A percentile compares a stretch with the other conserved stretches of the same genome.
phyloP scores from a whole-genome alignment of 306 rosid species.

The barrel medic (Medicago truncatula) region MtrunA17r5.0-ANR NC_053048.1:53627001-53627500 shows the following conservation, averaged over 20 bases:
- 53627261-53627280: slow-evolving; percentile 44
- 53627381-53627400: slow-evolving; percentile 47
- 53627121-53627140: slow-evolving; percentile 35
- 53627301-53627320: slow-evolving; percentile 44
- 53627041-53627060: slow-evolving; percentile 47
- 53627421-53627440: slow-evolving; percentile 47
- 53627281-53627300: slow-evolving; percentile 55
- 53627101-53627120: slow-evolving; percentile 38
- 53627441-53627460: slow-evolving; percentile 44
- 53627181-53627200: slow-evolving; percentile 37
- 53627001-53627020: slow-evolving; percentile 15
- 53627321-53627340: slow-evolving; percentile 41
- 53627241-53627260: slow-evolving; percentile 42
- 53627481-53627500: slow-evolving; percentile 56
- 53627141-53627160: slow-evolving; percentile 49
- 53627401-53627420: slow-evolving; percentile 44
- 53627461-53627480: slow-evolving; percentile 67
- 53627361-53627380: slow-evolving; percentile 49
- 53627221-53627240: slow-evolving; percentile 28
- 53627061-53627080: slow-evolving; percentile 43
- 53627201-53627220: slow-evolving; percentile 51
- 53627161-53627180: slow-evolving; percentile 49
- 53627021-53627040: slow-evolving; percentile 34
- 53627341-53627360: slow-evolving; percentile 46
- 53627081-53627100: slow-evolving; percentile 44